phyloP scores from a whole-genome alignment of 148 eudicot genomes.

The Rheum nobile region DNA sequence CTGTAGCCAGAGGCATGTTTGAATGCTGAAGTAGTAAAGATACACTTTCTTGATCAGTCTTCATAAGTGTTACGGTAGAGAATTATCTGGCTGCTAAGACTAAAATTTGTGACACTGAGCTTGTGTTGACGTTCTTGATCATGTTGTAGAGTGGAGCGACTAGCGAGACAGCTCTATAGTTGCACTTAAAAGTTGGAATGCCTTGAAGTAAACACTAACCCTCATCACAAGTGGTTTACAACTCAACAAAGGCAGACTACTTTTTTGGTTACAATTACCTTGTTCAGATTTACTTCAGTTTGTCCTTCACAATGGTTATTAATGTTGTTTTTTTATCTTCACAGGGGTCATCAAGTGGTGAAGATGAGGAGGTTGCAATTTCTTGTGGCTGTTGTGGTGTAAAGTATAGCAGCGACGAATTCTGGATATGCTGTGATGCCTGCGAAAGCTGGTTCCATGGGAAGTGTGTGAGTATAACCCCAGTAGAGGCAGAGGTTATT shows the following conservation, averaged over 20 bases:
- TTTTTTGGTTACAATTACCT: too few relatives aligned
- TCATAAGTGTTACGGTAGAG: too few relatives aligned
- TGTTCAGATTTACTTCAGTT: too few relatives aligned
- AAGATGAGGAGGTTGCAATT: constrained; percentile 68
- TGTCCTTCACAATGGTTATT: background rate
- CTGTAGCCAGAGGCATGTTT: background rate
- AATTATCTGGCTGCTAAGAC: too few relatives aligned
- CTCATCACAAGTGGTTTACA: too few relatives aligned
- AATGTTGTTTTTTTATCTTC: constrained; percentile 11
- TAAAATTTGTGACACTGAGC: too few relatives aligned
- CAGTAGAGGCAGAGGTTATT: constrained; percentile 70
- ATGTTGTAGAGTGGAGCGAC: too few relatives aligned
- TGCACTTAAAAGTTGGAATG: too few relatives aligned
- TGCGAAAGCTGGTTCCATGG: constrained; percentile 84
- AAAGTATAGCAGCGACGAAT: constrained; percentile 67
- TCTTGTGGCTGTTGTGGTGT: constrained; percentile 73
- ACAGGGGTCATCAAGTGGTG: constrained; percentile 55
- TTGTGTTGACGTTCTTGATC: too few relatives aligned
- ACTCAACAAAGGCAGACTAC: too few relatives aligned
- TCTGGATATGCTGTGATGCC: constrained; percentile 80
- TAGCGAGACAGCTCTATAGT: too few relatives aligned
- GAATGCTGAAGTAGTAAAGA: background rate
- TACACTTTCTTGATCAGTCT: background rate
- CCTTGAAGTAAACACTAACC: background rate
- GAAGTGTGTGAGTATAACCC: constrained; percentile 73